Percentiles rank a stretch among this genome's conserved stretches.
Evolutionary conservation across 176 grass and related monocot genomes (phyloP).

Genomic region (Coix lacrymajobi): DNA sequence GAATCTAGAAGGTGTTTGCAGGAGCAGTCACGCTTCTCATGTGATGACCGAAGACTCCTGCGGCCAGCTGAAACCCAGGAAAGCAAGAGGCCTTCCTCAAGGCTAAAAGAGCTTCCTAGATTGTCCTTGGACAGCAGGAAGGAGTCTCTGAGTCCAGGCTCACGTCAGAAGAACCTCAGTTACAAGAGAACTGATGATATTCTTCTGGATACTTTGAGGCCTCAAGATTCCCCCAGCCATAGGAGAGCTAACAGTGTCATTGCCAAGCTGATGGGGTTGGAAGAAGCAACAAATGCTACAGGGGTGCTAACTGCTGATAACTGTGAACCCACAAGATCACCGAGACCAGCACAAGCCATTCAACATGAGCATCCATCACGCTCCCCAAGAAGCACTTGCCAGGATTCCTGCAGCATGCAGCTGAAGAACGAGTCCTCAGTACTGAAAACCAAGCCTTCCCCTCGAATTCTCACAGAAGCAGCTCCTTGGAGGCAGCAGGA

Average conservation of each 20-base stretch:
- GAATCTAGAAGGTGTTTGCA: conserved; percentile 41
- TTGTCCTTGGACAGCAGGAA: conserved; percentile 93
- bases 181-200: conserved; percentile 45
- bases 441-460: conserved; percentile 49
- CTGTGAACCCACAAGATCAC: conserved; percentile 35
- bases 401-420: conserved; percentile 20
- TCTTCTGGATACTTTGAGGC: conserved; percentile 36
- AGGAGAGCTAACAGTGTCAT: conserved; percentile 62
- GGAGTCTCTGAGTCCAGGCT: conserved; percentile 56
- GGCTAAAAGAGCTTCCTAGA: conserved; percentile 71
- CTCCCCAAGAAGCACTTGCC: conserved; percentile 35
- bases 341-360: conserved; percentile 5
- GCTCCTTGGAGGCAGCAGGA: conserved; percentile 84
- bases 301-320: conserved; percentile 21
- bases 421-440: conserved; percentile 31
- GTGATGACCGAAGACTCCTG: conserved; percentile 56
- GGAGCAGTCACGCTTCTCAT: conserved; percentile 64
- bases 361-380: conserved; percentile 29
- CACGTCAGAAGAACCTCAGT: conserved; percentile 40
- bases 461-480: conserved; percentile 53
- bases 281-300: conserved; percentile 52
- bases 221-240: conserved; percentile 55
- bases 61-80: conserved; percentile 43
- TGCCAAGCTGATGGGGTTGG: conserved; percentile 94
- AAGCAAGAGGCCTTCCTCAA: conserved; percentile 50